Percentiles rank a stretch among this genome's conserved stretches.
Evolutionary conservation across 129 eudicot species (phyloP).

Genomic region (Chrysanthemum makinoi): DNA sequence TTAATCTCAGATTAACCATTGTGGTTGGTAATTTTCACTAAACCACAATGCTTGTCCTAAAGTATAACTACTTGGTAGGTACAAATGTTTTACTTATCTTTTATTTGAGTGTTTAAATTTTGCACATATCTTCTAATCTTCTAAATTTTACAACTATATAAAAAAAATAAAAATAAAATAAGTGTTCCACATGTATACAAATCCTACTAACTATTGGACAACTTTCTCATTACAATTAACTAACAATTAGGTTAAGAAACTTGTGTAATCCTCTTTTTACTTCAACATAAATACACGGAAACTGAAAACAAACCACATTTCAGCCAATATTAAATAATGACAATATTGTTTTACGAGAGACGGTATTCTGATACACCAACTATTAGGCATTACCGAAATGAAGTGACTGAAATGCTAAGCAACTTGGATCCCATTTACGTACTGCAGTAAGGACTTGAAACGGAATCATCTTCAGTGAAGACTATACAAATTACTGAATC

Average conservation of each 20-base stretch:
- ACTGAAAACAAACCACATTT: neutral
- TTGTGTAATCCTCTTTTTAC: neutral
- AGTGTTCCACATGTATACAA: neutral
- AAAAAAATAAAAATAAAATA: no score
- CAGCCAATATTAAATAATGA: neutral
- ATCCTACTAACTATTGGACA: neutral
- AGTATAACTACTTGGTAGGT: slow-evolving; percentile 17
- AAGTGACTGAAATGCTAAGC: slow-evolving; percentile 15
- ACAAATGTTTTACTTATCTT: neutral
- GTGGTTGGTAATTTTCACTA: slow-evolving; percentile 23
- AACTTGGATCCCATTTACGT: slow-evolving; percentile 22
- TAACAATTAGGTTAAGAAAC: neutral
- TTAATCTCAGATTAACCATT: slow-evolving; percentile 19
- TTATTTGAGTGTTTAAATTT: neutral
- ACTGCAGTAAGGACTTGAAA: slow-evolving; percentile 2
- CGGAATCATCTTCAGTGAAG: neutral
- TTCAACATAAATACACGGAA: no score
- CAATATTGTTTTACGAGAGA: neutral
- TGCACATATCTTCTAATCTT: neutral
- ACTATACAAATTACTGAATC: neutral
- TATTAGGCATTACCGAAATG: neutral
- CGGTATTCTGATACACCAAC: slow-evolving; percentile 6
- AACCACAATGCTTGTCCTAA: slow-evolving; percentile 8
- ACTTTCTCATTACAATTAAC: neutral
- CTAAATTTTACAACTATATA: no score